Base-by-base conservation (phyloP, 73 alveolate genomes). In the Effrenium voratum region DNA sequence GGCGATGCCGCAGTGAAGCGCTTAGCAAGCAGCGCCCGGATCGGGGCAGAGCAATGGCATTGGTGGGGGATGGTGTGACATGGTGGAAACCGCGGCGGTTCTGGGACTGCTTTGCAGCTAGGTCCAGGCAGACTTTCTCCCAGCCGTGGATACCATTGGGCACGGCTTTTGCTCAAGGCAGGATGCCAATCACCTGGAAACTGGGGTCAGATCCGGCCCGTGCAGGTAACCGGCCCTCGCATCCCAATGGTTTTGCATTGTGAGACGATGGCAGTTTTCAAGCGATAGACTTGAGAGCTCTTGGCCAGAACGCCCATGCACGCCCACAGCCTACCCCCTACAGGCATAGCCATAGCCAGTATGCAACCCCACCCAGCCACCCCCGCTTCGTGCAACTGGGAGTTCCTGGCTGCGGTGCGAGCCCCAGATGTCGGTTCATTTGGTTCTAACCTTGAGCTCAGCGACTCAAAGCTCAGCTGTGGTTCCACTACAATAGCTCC, bases 101-200 rank as follows among this genome's bases (percentile, higher is more conserved):
- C 63, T 19, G 19, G 8, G 63, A 52, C 63, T 52, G 63, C 63
- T 12, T 8, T 52, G 19, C 63, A 12, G 26, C 19, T 52, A 12
- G 63, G 8, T 52, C 26, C 63, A 52, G 63, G 97, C 97, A 90
- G 87, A 66, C 97, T 90, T 90, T 90, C 97, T 90, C 97, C 76
- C 97, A 76, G 97, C 97, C 97, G 87, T 90, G 97, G 97, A 76
- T 90, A 43, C 97, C 97, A 22, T 47, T 90, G 49, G 97, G 97
- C 75, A 90, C 97, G 73, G 97, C 83, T 90, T 75, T 76, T 70
- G 87, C 88, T 55, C 97, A 90, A 90, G 97, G 97, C 87, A 38
- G 28, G 26, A 36, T 36, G 3, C 49, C 22, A 59, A 28, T 59
- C 34, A 28, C 22, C 73, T 59, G 30, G 34, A 15, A 32, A n/a